Conservation (phyloP, 2,329 filamentous ascomycete species). For the Exophiala xenobiotica region DNA sequence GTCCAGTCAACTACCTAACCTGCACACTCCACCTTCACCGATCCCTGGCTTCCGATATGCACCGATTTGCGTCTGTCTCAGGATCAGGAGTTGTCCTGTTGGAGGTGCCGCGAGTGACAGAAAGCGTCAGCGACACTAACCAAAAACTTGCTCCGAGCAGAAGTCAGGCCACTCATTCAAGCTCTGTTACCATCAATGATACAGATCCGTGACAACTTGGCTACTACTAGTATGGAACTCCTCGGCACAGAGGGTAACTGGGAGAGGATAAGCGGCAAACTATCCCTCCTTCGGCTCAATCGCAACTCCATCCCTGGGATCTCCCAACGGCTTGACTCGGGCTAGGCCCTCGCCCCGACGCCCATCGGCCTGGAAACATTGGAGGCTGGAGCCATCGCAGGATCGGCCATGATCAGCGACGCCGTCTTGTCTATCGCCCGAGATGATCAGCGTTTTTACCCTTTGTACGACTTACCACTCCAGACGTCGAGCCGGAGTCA, state of each 20-base stretch:
- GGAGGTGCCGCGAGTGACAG: neutral
- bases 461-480: neutral
- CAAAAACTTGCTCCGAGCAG: no score
- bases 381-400: constrained; percentile 1
- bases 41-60: neutral
- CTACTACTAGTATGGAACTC: neutral
- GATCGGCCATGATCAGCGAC: constrained; percentile 1
- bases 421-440: neutral
- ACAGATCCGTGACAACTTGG: neutral
- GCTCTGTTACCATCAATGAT: neutral
- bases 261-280: neutral
- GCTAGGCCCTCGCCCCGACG: neutral
- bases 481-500: no score
- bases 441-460: neutral
- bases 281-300: neutral
- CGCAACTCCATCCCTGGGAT: neutral
- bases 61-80: neutral
- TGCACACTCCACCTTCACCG: neutral
- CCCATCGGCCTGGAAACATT: neutral
- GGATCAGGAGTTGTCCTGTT: neutral
- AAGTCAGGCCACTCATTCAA: constrained; percentile 1
- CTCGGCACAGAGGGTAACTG: neutral
- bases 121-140: neutral
- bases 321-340: neutral
- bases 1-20: no score